These are phyloP conservation scores for Chaetomium sp. DNA, from an alignment of 2,329 filamentous ascomycete species.

Conservation along the genomic window DNA sequence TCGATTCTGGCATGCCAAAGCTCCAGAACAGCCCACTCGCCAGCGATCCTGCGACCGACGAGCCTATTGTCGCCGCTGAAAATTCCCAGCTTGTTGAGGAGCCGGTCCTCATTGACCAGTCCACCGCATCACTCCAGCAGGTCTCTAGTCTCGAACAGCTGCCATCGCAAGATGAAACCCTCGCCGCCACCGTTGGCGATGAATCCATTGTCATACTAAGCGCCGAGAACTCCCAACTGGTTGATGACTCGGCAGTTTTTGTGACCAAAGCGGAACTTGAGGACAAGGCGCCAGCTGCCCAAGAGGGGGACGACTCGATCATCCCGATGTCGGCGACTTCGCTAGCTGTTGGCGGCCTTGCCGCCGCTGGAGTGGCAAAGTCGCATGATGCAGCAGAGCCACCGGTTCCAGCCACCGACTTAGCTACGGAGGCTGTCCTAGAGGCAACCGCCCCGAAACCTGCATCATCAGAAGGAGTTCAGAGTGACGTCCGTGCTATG, in stretches of 20 bases:
- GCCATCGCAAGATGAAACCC: neutral
- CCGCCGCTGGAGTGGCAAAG: neutral
- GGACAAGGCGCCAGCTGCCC: neutral
- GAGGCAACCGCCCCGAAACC: neutral
- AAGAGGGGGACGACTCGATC: neutral
- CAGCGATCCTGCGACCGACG: neutral
- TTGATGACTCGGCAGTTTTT: slow-evolving; percentile 10
- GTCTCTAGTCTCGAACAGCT: neutral
- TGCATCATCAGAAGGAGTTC: neutral
- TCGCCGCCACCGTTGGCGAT: slow-evolving; percentile 1
- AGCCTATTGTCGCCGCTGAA: slow-evolving; percentile 2
- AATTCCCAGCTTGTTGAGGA: slow-evolving; percentile 19
- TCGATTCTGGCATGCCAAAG: neutral
- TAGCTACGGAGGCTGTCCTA: neutral
- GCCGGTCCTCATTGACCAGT: slow-evolving; percentile 13
- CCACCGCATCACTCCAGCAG: slow-evolving; percentile 13
- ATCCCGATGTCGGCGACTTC: neutral
- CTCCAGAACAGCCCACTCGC: neutral
- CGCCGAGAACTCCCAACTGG: slow-evolving; percentile 14
- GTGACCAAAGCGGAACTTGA: neutral
- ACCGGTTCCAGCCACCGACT: neutral
- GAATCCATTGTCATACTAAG: slow-evolving; percentile 19
- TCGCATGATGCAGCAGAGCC: neutral
- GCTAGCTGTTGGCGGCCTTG: neutral
- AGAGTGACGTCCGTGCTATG: neutral